Base-by-base conservation (phyloP, 2,329 filamentous ascomycete genomes). In the Botryotinia globosa region DNA sequence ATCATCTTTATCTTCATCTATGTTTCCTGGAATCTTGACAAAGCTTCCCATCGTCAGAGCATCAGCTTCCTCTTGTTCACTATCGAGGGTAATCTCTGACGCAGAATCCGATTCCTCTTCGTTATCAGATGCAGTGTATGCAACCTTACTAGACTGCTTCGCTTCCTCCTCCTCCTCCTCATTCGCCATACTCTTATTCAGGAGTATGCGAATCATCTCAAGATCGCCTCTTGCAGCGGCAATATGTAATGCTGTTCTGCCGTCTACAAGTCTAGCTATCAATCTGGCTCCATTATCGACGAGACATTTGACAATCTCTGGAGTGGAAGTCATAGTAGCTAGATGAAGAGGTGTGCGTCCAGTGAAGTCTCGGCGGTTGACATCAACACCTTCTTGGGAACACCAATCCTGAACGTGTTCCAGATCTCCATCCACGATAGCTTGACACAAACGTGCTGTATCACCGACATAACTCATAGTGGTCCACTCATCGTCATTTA, bases 381-480 rank as follows among this genome's bases (percentile, higher is more conserved):
- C 87, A 80, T 95, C 90, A 3, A 89, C 86, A 2, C 84, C 90
- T 73, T 93, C 89, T 77, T 92, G 88, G 7, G 84, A 82, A 37
- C 89, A 85, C 90, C 92, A 97, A 76, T 90, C 88, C 76, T 88
- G 81, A 4, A 97, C 91, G 74, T 89, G 87, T 54, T 92, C 89
- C 4, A 91, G 77, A 80, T 97, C 90, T 2, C 87, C 85, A 76
- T 94, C 90, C 6, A 94, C 89, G 73, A 97, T 97, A 0, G 92
- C 93, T 78, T 94, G 91, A 78, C 92, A 97, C 2, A 97, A 85
- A 25, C 87, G 85, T 54, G 89, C 89, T 1, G 92, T 94, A 76
- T 94, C 92, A 18, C 93, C 92, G 51, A 97, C 87, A 76, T 97
- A 97, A 0, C 93, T 93, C 93, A 97, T 96, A 76, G 94, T 92